Percentiles rank a stretch among this genome's conserved stretches.
Conservation (phyloP, 306 rosid genomes). For the Cucurbita argyrosperma region DNA sequence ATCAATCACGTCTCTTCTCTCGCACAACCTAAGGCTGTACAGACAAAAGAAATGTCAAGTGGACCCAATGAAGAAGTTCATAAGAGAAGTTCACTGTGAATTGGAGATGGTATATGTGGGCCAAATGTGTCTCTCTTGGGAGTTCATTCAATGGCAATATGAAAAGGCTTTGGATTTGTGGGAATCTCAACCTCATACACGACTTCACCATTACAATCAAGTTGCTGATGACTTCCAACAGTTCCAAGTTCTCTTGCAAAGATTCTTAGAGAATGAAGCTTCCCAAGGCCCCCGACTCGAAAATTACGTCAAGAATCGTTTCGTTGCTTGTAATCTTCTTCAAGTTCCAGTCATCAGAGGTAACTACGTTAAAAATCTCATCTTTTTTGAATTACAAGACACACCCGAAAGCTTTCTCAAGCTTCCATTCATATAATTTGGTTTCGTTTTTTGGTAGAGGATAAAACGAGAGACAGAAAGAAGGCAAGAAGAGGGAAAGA, state of each 20-base stretch:
- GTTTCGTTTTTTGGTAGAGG: conserved; percentile 22
- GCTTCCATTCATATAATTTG: not conserved
- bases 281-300: conserved; percentile 50
- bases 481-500: conserved; percentile 19
- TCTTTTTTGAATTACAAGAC: too few species aligned
- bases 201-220: conserved; percentile 33
- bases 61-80: conserved; percentile 40
- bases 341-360: conserved; percentile 61
- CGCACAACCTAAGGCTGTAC: conserved; percentile 24
- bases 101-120: conserved; percentile 86
- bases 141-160: conserved; percentile 77
- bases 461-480: conserved; percentile 27
- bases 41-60: conserved; percentile 30
- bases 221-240: conserved; percentile 69
- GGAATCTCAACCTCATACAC: conserved; percentile 33
- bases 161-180: conserved; percentile 44
- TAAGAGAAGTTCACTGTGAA: conserved; percentile 49
- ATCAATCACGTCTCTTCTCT: conserved; percentile 25
- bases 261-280: conserved; percentile 50
- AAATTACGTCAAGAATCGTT: conserved; percentile 41
- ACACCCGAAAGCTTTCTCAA: not conserved
- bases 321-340: conserved; percentile 40
- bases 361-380: too few species aligned
- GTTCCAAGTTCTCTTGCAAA: conserved; percentile 48
- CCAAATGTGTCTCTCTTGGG: conserved; percentile 94